Evolutionary conservation across 2,329 filamentous ascomycete species (phyloP).

Genomic region (Reticulascus tulasneorum): DNA sequence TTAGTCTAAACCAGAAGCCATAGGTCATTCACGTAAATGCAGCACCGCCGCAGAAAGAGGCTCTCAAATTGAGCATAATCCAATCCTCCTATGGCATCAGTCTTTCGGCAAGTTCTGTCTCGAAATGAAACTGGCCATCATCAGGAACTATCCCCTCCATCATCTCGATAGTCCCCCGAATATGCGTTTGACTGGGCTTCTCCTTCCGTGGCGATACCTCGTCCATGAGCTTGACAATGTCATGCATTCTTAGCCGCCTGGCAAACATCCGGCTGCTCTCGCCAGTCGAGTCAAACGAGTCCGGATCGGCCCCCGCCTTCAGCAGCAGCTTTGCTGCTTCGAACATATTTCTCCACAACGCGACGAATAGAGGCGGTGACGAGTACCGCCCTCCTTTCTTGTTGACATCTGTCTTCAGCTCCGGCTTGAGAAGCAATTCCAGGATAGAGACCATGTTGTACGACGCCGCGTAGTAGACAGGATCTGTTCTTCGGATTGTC

Average conservation of each 20-base stretch:
- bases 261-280: constrained; percentile 5
- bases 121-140: too few species aligned
- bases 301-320: constrained; percentile 18
- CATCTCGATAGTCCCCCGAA: too few species aligned
- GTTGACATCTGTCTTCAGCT: constrained; percentile 14
- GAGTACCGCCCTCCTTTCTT: constrained; percentile 16
- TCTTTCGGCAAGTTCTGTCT: too few species aligned
- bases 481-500: constrained; percentile 14
- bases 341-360: constrained; percentile 14
- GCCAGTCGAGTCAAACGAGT: neutral
- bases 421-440: constrained; percentile 14
- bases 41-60: too few species aligned
- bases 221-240: constrained; percentile 3
- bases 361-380: constrained; percentile 18
- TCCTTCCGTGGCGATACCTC: neutral
- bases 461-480: constrained; percentile 21
- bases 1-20: too few species aligned
- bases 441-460: constrained; percentile 20
- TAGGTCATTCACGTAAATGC: too few species aligned
- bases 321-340: constrained; percentile 19
- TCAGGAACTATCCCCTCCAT: too few species aligned
- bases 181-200: too few species aligned
- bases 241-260: neutral
- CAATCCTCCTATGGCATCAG: too few species aligned
- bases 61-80: too few species aligned